A percentile compares a stretch with the other conserved stretches of the same genome.
Evolutionary conservation across 2,329 filamentous ascomycete genomes (phyloP).

Genomic region (Colletotrichum shisoi): DNA sequence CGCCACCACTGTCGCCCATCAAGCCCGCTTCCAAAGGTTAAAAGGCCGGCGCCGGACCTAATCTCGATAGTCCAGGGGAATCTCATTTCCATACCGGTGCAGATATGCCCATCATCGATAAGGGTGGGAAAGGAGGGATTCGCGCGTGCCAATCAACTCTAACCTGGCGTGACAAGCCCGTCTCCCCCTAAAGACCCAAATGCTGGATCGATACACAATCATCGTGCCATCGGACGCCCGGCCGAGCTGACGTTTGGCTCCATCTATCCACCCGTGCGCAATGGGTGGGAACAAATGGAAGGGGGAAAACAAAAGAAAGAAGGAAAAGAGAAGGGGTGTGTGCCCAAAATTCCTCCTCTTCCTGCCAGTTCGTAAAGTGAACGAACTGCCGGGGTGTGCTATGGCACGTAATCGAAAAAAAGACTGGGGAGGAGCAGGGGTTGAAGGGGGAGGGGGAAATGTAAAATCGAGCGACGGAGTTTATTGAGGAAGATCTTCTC

Average conservation of each 20-base stretch:
- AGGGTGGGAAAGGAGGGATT: slow-evolving; percentile 11
- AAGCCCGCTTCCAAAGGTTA: slow-evolving; percentile 24
- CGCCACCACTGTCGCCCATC: slow-evolving; percentile 5
- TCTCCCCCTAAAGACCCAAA: slow-evolving; percentile 5
- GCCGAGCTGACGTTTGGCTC: slow-evolving; percentile 4
- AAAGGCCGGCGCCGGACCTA: slow-evolving; percentile 29
- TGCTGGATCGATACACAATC: slow-evolving; percentile 2
- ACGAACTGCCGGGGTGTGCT: slow-evolving; percentile 16
- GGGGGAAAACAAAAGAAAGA: no score
- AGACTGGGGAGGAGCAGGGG: slow-evolving; percentile 24
- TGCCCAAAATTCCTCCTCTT: slow-evolving; percentile 10
- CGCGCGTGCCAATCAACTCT: slow-evolving; percentile 13
- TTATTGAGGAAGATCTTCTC: slow-evolving; percentile 18
- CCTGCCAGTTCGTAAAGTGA: slow-evolving; percentile 20
- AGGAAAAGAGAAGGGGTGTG: slow-evolving; percentile 3
- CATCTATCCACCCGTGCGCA: slow-evolving; percentile 3
- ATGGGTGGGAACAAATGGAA: no score
- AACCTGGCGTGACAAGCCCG: not conserved
- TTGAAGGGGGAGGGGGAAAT: not conserved
- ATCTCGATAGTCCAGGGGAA: slow-evolving; percentile 36
- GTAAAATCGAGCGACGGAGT: slow-evolving; percentile 14
- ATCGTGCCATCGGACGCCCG: slow-evolving; percentile 25
- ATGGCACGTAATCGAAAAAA: slow-evolving; percentile 32
- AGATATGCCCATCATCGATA: slow-evolving; percentile 26
- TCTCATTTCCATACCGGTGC: slow-evolving; percentile 31